A percentile compares a stretch with the other conserved stretches of the same genome.
phyloP scores from a whole-genome alignment of 106 monocot species.

The Allium cepa region DNA sequence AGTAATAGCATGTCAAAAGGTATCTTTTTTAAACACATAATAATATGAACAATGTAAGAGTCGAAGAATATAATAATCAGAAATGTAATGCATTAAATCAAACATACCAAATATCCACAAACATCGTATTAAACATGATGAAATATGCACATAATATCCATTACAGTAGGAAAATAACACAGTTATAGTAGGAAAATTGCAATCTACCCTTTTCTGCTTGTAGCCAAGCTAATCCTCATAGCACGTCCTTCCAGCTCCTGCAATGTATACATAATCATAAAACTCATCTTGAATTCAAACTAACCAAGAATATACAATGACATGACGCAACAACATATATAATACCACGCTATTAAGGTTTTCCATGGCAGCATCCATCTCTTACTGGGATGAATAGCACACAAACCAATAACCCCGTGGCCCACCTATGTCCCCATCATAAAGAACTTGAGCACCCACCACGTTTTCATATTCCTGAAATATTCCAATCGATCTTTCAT shows the following conservation, averaged over 20 bases:
- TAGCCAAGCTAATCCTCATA: conserved; percentile 70
- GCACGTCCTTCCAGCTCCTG: conserved; percentile 81
- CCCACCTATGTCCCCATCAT: conserved; percentile 73
- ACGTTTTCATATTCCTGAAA: conserved; percentile 67
- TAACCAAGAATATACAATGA: no score
- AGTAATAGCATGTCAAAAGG: no score
- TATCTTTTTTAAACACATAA: no score
- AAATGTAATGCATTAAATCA: no score
- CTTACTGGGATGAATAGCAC: conserved; percentile 63
- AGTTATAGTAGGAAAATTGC: no score
- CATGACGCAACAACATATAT: background rate
- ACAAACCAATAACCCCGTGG: conserved; percentile 88
- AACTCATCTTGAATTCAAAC: background rate
- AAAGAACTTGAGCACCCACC: conserved; percentile 72
- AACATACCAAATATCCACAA: no score
- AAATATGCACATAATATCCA: no score
- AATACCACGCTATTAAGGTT: conserved; percentile 64
- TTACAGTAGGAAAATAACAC: no score
- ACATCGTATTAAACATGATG: no score
- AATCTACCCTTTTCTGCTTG: conserved; percentile 36
- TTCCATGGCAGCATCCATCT: conserved; percentile 76
- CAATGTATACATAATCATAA: background rate
- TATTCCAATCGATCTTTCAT: conserved; percentile 39
- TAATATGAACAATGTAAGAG: no score
- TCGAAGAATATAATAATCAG: no score